phyloP scores from a whole-genome alignment of 257 asterid species.

The Solanum chiquidenum region DNA sequence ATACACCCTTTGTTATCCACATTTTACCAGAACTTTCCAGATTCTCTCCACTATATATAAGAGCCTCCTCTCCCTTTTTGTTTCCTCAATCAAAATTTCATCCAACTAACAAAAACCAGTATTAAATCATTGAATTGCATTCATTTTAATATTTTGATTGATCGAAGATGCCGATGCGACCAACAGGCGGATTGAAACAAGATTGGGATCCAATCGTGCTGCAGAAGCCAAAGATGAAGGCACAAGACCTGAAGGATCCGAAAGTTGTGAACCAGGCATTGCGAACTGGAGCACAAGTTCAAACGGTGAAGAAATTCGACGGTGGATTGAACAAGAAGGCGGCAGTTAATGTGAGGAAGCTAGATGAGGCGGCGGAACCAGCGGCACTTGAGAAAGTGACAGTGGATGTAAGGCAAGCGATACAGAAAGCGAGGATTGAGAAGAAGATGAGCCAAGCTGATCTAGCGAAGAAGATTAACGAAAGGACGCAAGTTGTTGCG shows the following conservation, averaged over 20 bases:
- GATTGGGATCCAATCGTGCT: constrained; percentile 43
- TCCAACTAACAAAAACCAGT: background rate
- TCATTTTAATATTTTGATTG: background rate
- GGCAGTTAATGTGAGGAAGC: constrained; percentile 18
- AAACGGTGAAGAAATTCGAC: constrained; percentile 27
- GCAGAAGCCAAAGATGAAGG: constrained; percentile 17
- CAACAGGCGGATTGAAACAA: constrained; percentile 15
- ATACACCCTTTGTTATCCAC: background rate
- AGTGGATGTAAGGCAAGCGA: constrained; percentile 26
- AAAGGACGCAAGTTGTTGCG: constrained; percentile 26
- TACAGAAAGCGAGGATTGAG: constrained; percentile 38
- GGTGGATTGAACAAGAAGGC: constrained; percentile 27
- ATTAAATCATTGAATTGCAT: background rate
- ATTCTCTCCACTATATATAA: background rate
- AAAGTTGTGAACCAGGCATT: constrained; percentile 34
- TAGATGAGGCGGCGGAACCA: constrained; percentile 39
- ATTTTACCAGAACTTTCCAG: constrained; percentile 16
- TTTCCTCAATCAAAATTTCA: background rate
- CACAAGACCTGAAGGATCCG: constrained; percentile 20
- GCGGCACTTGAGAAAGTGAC: constrained; percentile 25
- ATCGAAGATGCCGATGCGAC: constrained; percentile 21
- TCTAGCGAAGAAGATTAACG: constrained; percentile 29
- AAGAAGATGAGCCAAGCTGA: constrained; percentile 41
- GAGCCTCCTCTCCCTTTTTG: background rate
- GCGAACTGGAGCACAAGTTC: constrained; percentile 25